These are phyloP conservation scores for Venturia nashicola DNA, from an alignment of 2,329 filamentous ascomycete species.

Conservation along the genomic window DNA sequence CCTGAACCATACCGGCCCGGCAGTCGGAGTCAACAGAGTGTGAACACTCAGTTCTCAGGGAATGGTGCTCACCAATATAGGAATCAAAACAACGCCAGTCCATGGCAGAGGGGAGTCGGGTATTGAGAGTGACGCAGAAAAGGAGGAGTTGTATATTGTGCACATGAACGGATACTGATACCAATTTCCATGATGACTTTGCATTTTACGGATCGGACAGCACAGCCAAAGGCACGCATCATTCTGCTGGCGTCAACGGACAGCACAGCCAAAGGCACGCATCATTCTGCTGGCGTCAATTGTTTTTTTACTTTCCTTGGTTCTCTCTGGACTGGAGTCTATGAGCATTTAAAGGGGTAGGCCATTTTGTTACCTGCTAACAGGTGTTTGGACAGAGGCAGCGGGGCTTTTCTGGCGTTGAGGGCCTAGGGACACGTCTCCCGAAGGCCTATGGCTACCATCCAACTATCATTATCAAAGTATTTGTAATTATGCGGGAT, in stretches of 20 bases:
- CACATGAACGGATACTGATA: background rate
- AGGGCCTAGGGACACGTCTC: background rate
- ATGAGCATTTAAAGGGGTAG: background rate
- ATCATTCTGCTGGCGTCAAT: background rate
- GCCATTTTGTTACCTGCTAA: background rate
- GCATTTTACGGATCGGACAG: background rate
- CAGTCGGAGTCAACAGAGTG: slow-evolving; percentile 9
- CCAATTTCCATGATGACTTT: background rate
- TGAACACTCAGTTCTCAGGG: slow-evolving; percentile 21
- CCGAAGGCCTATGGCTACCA: background rate
- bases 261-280: background rate
- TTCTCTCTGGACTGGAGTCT: background rate
- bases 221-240: background rate
- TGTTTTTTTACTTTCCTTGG: background rate
- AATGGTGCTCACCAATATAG: slow-evolving; percentile 26
- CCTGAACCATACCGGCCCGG: background rate
- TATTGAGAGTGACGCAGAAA: slow-evolving; percentile 32
- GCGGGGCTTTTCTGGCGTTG: background rate
- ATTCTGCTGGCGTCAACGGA: too few relatives aligned
- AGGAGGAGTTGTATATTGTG: background rate
- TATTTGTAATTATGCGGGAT: background rate
- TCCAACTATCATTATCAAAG: background rate
- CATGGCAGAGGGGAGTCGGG: slow-evolving; percentile 54
- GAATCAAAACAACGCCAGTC: slow-evolving; percentile 43
- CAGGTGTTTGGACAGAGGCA: background rate